phyloP scores from a whole-genome alignment of 257 asterid genomes.

The Solanum sejunctum region DNA sequence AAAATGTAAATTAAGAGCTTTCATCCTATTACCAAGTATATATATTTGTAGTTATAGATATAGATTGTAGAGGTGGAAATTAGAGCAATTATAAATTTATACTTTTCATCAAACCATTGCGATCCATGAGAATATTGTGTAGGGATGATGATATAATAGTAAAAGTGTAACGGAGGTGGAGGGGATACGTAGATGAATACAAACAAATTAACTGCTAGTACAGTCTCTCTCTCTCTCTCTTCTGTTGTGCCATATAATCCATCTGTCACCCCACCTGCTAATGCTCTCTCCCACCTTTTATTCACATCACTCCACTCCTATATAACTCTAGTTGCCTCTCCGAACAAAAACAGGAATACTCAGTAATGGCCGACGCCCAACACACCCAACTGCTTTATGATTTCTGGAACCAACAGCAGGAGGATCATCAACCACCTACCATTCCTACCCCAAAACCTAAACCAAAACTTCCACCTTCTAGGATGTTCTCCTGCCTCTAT shows the following conservation, averaged over 20 bases:
- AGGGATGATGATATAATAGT: background rate
- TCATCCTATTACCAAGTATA: background rate
- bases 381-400: background rate
- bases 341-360: too few species aligned
- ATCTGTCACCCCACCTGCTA: background rate
- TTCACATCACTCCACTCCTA: background rate
- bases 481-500: slow-evolving; percentile 73
- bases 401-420: background rate
- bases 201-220: background rate
- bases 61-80: background rate
- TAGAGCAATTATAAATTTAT: too few species aligned
- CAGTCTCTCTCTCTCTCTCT: background rate
- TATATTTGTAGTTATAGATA: background rate
- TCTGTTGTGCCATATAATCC: background rate
- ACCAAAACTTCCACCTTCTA: background rate
- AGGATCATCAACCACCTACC: background rate
- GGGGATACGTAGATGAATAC: background rate
- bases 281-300: background rate
- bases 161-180: background rate
- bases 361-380: background rate
- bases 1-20: background rate
- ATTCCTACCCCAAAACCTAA: background rate
- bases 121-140: too few species aligned
- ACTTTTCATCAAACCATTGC: too few species aligned
- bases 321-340: background rate